phyloP scores from a whole-genome alignment of 192 early-diverging fungal genomes.

The Chytriomyces hyalinus region DNA sequence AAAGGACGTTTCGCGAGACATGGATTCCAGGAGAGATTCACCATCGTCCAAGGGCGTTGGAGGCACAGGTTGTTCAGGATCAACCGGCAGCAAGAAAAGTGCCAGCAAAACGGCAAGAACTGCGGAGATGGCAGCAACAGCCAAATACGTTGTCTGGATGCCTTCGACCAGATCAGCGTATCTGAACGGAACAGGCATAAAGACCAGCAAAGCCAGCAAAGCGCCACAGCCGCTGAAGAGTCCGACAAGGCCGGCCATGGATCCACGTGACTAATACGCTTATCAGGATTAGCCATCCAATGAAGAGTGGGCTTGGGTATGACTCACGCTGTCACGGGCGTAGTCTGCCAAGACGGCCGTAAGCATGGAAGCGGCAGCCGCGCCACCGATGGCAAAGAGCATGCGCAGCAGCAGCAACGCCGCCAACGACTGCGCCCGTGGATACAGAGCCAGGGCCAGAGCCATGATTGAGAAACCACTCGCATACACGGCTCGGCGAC shows the following conservation, averaged over 20 bases:
- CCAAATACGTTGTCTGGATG: conserved; percentile 43
- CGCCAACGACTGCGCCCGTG: conserved; percentile 64
- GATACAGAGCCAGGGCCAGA: conserved; percentile 54
- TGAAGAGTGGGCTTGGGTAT: not conserved
- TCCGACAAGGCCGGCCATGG: conserved; percentile 63
- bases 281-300: conserved; percentile 1
- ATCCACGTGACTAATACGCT: conserved; percentile 44
- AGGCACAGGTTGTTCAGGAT: not conserved
- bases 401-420: conserved; percentile 63
- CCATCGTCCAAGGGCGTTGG: not conserved
- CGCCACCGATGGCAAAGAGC: conserved; percentile 72
- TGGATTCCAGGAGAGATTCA: not conserved
- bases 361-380: conserved; percentile 70
- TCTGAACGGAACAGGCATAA: conserved; percentile 53
- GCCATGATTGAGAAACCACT: conserved; percentile 59
- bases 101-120: conserved; percentile 50
- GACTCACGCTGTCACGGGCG: conserved; percentile 48
- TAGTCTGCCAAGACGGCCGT: conserved; percentile 69
- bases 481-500: conserved; percentile 60
- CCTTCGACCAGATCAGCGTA: conserved; percentile 42
- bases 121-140: conserved; percentile 41
- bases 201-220: conserved; percentile 56
- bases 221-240: conserved; percentile 67
- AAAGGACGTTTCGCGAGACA: not conserved
- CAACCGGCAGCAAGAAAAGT: not conserved